Evolutionary conservation across 1,284 basidiomycete genomes (phyloP), one percentile per base, ranked within the genome.

Genomic region (Ustilago loliicola): DNA sequence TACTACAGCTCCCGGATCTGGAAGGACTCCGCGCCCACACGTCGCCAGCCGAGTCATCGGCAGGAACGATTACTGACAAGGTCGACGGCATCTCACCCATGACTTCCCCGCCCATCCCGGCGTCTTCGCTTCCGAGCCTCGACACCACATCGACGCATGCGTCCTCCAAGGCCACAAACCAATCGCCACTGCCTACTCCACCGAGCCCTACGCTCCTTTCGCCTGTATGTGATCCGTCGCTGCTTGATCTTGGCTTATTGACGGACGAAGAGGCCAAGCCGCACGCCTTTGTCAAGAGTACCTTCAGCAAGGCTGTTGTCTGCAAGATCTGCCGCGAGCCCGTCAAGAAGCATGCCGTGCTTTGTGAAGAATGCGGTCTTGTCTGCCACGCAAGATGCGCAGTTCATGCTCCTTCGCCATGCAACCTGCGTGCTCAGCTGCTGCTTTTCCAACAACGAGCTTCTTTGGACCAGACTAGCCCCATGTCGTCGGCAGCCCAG

Each of bases 211-310:
- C 40, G 19, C 29, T 62, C 48, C 40, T 75, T 19, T 60, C 64
- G 58, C 71, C 50, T 21, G 55, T 59, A 1, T 53, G 62, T 34
- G 77, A 84, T 4, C 48, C 78, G 7, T 76, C 83, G 21, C 60
- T 76, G 27, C 58, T 82, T 21, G 68, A 77, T 50, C 74, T 83
- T 7, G 69, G 59, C 65, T 45, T 65, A 21, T 61, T 48, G 38
- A 45, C 34, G n/a, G 68, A 69, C 34, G 72, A 66, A 66, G 70
- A 67, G 70, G 77, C 70, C 40, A 80, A 67, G 78, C 77, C 54
- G 36, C 95, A 97, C 81, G 90, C 90, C 7, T 95, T 96, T 83
- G 93, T 96, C 52, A 95, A 94, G 88, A 96, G 94, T 2, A 93
- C 92, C 2, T 97, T 97, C 86, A 92, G 92, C 83, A 96, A 95